phyloP scores from a whole-genome alignment of 1,139 yeast genomes.

The Entelexis paramagnoliae region DNA sequence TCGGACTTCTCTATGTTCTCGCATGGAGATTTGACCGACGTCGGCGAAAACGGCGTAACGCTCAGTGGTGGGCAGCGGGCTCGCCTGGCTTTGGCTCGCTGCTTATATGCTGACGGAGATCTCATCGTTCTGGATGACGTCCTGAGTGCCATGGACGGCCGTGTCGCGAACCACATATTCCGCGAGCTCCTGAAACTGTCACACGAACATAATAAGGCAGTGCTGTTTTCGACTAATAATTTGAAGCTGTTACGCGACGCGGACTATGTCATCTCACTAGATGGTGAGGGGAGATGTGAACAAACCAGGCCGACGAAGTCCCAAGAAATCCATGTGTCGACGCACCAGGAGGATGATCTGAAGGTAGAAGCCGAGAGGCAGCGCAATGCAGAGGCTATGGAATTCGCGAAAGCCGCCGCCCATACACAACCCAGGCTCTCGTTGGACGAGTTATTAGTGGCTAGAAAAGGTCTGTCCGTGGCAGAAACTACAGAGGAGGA shows the following conservation, averaged over 20 bases:
- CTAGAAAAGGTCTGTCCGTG: not conserved
- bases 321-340: not conserved
- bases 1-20: conserved; percentile 63
- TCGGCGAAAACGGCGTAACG: conserved; percentile 87
- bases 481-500: not conserved
- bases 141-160: conserved; percentile 81
- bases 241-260: not conserved
- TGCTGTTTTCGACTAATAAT: conserved; percentile 15
- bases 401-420: not conserved
- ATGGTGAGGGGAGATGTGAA: conserved; percentile 36
- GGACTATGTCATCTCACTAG: conserved; percentile 24
- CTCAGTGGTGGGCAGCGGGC: conserved; percentile 92
- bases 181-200: conserved; percentile 4
- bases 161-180: conserved; percentile 50
- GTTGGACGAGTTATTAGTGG: not conserved
- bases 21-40: conserved; percentile 76
- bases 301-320: not conserved
- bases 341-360: not conserved
- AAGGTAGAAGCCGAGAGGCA: not conserved
- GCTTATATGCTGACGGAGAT: conserved; percentile 60
- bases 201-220: not conserved
- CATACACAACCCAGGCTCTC: not conserved
- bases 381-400: not conserved
- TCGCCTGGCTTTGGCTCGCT: conserved; percentile 70
- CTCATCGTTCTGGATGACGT: conserved; percentile 74